phyloP scores from a whole-genome alignment of 345 rosid genomes.

The Aquilaria yunnanensis region DNA sequence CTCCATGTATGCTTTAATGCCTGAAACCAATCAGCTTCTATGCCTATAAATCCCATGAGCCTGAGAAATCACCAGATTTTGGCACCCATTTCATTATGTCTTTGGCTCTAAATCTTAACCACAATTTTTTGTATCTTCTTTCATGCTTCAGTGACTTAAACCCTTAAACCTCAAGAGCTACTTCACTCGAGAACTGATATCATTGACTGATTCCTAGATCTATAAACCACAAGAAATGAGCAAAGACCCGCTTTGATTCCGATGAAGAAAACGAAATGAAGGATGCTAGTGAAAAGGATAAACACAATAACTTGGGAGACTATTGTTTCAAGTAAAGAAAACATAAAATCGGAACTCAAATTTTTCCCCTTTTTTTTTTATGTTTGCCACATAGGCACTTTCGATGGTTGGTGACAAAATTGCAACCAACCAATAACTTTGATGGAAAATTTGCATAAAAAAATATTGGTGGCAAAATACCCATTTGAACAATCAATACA shows the following conservation, averaged over 20 bases:
- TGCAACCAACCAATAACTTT: no score
- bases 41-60: constrained; percentile 33
- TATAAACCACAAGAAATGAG: constrained; percentile 1
- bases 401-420: no score
- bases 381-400: no score
- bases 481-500: no score
- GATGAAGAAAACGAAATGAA: constrained; percentile 6
- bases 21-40: constrained; percentile 57
- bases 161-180: constrained; percentile 53
- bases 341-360: no score
- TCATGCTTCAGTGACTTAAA: constrained; percentile 53
- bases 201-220: constrained; percentile 4
- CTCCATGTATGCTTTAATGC: constrained; percentile 69
- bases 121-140: constrained; percentile 44
- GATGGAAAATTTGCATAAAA: no score
- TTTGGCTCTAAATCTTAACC: constrained; percentile 5
- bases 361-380: no score
- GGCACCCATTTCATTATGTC: constrained; percentile 31
- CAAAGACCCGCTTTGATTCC: background rate
- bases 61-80: constrained; percentile 27
- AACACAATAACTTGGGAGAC: constrained; percentile 20
- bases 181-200: constrained; percentile 40
- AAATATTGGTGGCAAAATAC: no score
- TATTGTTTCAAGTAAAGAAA: no score
- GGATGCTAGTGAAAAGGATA: constrained; percentile 16